Conservation (phyloP, 768 basidiomycete genomes). For the Leucocoprinus leucothites region DNA sequence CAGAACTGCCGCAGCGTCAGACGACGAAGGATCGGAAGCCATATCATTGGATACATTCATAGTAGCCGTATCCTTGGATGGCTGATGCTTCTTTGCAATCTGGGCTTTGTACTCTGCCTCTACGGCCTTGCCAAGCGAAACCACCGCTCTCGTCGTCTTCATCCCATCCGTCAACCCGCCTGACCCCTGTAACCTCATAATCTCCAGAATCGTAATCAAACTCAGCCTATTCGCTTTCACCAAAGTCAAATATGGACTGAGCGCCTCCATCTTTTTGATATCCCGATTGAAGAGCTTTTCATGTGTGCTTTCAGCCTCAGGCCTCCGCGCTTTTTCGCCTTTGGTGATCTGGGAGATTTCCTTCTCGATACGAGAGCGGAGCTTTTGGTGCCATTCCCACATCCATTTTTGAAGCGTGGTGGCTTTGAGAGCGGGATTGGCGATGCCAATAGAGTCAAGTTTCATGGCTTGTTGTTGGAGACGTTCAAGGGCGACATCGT, state of each 20-base stretch:
- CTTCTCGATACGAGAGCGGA: conserved; percentile 45
- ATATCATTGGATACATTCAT: no score
- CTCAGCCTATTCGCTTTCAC: conserved; percentile 81
- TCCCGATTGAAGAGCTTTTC: not conserved
- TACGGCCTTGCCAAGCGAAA: conserved; percentile 78
- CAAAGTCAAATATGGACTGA: conserved; percentile 74
- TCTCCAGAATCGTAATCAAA: conserved; percentile 83
- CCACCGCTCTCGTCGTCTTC: conserved; percentile 82
- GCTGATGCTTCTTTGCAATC: conserved; percentile 65
- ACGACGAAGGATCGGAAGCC: no score
- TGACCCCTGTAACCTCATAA: conserved; percentile 76
- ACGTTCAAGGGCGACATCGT: conserved; percentile 76
- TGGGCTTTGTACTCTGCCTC: conserved; percentile 90
- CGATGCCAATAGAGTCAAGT: conserved; percentile 57
- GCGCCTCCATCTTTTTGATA: conserved; percentile 8
- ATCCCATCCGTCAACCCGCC: conserved; percentile 82
- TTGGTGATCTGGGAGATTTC: conserved; percentile 49
- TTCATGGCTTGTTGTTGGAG: conserved; percentile 59
- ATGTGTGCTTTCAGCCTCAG: not conserved
- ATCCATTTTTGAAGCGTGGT: conserved; percentile 69
- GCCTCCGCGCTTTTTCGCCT: not conserved
- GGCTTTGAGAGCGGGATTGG: conserved; percentile 36
- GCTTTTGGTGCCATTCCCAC: conserved; percentile 78
- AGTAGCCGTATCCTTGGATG: conserved; percentile 24
- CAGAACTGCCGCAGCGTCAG: not conserved